Evolutionary conservation across 345 rosid species (phyloP), one percentile per base, ranked within the genome.

Genomic region (Streptanthus diversifolius): DNA sequence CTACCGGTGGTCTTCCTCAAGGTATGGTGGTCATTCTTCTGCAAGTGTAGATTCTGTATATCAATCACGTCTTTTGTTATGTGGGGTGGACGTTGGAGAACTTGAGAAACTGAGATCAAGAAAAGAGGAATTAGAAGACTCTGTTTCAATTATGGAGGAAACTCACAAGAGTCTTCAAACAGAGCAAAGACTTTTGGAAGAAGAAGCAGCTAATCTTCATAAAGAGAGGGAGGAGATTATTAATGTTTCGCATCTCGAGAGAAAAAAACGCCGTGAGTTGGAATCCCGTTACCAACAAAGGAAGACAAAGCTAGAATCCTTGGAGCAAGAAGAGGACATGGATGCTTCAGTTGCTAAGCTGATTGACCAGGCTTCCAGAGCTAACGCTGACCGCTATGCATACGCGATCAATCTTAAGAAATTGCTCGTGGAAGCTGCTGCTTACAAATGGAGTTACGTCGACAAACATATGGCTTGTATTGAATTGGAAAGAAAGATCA

Each of bases 1-100:
- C 79, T 93, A 91, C 69, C 77, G 86, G 21, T 93, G 98, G 98
- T 79, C 89, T 66, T 57, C 74, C 64, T 93, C 98, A 57, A 85
- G 98, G 86, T 93, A 93, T 75, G 96, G 91, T 37, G 90, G 83
- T 36, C 92, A 88, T 71, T 40, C 80, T 37, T 91, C 98, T 36
- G 97, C 81, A 51, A 84, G 79, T 57, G 90, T 93, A 56, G 96
- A 89, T 56, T 80, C 96, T 49, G 92, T 93, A 65, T 32, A 43
- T 63, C 85, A 59, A 8, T 91, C 97, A 18, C 90, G 89, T 63
- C 97, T 93, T 80, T 82, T 91, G 45, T 63, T 84, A 27, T 83
- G 90, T 65, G 84, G 98, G 85, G 75, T 71, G 48, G 96, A 91
- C 81, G 66, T 39, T 75, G 91, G 90, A 54, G 98, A 89, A 73